Evolutionary conservation across 768 basidiomycete genomes (phyloP), one percentile per base, ranked within the genome.

Genomic region (Lactifluus volemus): DNA sequence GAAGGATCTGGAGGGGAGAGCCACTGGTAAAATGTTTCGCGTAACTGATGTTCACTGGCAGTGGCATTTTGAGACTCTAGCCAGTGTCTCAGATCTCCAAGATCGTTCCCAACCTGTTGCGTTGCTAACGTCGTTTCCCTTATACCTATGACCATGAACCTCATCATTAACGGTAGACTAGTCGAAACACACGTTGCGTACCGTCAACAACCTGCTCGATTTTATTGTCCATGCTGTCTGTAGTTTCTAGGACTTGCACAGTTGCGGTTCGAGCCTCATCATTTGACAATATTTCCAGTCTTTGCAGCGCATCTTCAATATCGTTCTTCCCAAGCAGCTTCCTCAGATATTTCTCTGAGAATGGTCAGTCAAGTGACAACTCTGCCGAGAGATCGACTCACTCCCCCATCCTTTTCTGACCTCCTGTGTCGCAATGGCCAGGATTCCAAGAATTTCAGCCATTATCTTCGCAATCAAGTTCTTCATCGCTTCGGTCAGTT

Each of bases 321-420:
- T 58, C 56, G 4, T 38, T 50, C 39, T 17, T 39, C n/a, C 49
- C 56, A 19, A 32, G 17, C 29, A 58, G 5, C 48, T 42, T 58
- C 30, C 21, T 47, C 38, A 58, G 15, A 42, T 58, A 58, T 34
- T 41, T 58, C 49, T 58, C 56, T 58, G 44, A 30, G n/a, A 5
- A 1, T 8, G 2, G 14, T 42, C 25, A 39, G 48, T 32, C 42
- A 50, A n/a, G 10, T 10, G 38, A 8, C 12, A 12, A 58, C 14
- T 41, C 25, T 39, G n/a, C n/a, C 4, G n/a, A n/a, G n/a, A 21
- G 38, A 39, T 15, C 1, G 19, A 41, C 49, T 41, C 12, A 58
- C 56, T 49, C 25, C 38, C 49, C n/a, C 48, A 30, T 30, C 49
- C 25, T 30, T n/a, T n/a, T n/a, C n/a, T n/a, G n/a, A n/a, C n/a